Evolutionary conservation across 768 basidiomycete species (phyloP).

Genomic region (Collybia nuda): DNA sequence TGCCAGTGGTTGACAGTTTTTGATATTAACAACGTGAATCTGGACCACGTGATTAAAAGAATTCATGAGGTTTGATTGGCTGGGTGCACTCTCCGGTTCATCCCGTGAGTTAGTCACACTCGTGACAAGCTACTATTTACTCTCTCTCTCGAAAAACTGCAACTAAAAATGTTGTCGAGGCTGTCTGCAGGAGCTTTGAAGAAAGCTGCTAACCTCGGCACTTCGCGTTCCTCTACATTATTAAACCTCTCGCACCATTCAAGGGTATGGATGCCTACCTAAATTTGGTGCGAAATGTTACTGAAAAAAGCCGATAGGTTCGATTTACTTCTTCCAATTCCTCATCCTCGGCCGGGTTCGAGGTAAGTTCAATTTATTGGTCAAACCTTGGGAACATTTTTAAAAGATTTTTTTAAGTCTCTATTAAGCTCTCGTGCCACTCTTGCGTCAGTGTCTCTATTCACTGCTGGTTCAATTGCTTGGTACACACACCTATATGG

Average conservation of each 20-base stretch:
- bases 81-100: constrained; percentile 43
- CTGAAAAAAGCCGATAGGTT: constrained; percentile 41
- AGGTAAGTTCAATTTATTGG: constrained; percentile 46
- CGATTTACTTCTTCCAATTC: constrained; percentile 73
- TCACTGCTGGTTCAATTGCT: constrained; percentile 87
- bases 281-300: constrained; percentile 13
- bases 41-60: constrained; percentile 8
- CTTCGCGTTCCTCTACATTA: constrained; percentile 42
- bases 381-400: background rate
- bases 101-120: constrained; percentile 41
- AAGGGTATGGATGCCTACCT: constrained; percentile 40
- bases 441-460: constrained; percentile 70
- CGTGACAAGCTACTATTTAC: constrained; percentile 42
- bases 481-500: constrained; percentile 98
- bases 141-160: constrained; percentile 44
- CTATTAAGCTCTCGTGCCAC: constrained; percentile 70
- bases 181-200: constrained; percentile 73
- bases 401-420: constrained; percentile 41
- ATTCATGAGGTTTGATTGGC: constrained; percentile 30
- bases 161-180: constrained; percentile 79
- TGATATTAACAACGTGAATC: too few species aligned
- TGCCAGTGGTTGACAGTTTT: too few species aligned
- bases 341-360: constrained; percentile 52
- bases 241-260: constrained; percentile 43
- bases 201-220: constrained; percentile 48